These are phyloP conservation scores for Aspergillus kassunensis DNA, from an alignment of 495 filamentous ascomycete species.

Conservation along the genomic window DNA sequence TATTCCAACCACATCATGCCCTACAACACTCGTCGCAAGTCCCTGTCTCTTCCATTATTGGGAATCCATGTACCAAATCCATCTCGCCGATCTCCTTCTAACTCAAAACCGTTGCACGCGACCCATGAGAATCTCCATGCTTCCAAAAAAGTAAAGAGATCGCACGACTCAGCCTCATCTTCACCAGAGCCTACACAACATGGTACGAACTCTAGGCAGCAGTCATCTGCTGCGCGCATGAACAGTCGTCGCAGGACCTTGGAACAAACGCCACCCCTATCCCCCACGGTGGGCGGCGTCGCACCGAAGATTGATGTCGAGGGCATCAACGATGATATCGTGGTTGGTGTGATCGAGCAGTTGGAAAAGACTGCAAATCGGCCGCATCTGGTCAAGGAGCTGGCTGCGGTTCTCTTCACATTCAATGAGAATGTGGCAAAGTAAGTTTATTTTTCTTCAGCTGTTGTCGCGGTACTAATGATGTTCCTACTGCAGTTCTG, in stretches of 20 bases:
- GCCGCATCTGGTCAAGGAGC: slow-evolving; percentile 91
- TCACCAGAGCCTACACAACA: slow-evolving; percentile 46
- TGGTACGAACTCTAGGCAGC: slow-evolving; percentile 30
- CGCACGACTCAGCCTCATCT: slow-evolving; percentile 57
- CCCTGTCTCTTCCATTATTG: slow-evolving; percentile 85
- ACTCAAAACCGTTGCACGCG: slow-evolving; percentile 48
- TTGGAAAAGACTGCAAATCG: slow-evolving; percentile 89
- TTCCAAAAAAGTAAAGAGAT: slow-evolving; percentile 82
- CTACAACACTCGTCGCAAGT: slow-evolving; percentile 98
- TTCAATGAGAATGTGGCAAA: slow-evolving; percentile 83
- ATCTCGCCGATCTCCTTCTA: slow-evolving; percentile 65
- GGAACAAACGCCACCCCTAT: slow-evolving; percentile 83
- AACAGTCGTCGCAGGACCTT: slow-evolving; percentile 46
- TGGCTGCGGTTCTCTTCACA: slow-evolving; percentile 73
- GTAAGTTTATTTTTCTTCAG: no score
- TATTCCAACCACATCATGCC: slow-evolving; percentile 57
- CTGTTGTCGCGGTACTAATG: no score
- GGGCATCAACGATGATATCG: slow-evolving; percentile 91
- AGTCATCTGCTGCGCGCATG: slow-evolving; percentile 41
- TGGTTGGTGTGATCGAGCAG: slow-evolving; percentile 86
- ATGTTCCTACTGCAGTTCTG: slow-evolving; percentile 58
- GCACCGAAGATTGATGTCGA: slow-evolving; percentile 75
- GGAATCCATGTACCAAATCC: slow-evolving; percentile 87
- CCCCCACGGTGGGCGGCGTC: slow-evolving; percentile 55
- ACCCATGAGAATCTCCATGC: slow-evolving; percentile 58